phyloP scores from a whole-genome alignment of 352 stramenopile genomes.

The Phytophthora fragariae region DNA sequence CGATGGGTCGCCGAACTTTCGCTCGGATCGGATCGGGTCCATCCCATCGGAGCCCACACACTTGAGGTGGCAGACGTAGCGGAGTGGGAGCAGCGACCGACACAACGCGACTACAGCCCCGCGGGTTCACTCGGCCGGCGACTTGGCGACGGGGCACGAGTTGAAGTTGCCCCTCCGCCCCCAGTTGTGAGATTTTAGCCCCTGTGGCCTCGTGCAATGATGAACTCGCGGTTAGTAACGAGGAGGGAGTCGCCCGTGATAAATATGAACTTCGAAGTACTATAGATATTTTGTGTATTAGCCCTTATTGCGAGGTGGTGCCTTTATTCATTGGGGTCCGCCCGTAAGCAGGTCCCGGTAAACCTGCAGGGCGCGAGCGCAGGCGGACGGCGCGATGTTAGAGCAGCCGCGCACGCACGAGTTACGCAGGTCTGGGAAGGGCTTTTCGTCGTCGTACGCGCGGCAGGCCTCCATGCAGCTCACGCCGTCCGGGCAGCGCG shows the following conservation, averaged over 20 bases:
- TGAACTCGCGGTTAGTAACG: background rate
- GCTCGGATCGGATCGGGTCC: background rate
- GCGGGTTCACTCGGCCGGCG: background rate
- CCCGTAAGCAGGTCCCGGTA: slow-evolving; percentile 56
- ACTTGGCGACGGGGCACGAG: slow-evolving; percentile 21
- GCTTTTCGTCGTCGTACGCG: slow-evolving; percentile 64
- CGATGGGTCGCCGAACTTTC: background rate
- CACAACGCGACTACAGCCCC: slow-evolving; percentile 14
- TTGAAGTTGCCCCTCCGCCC: slow-evolving; percentile 17
- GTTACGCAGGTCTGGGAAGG: slow-evolving; percentile 56
- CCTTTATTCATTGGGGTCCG: too few species aligned
- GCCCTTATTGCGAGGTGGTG: too few species aligned
- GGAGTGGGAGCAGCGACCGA: background rate
- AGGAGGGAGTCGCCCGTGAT: background rate
- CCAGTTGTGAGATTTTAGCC: background rate
- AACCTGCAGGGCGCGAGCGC: slow-evolving; percentile 72
- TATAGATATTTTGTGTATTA: too few species aligned
- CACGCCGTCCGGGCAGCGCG: slow-evolving; percentile 62
- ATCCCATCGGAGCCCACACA: slow-evolving; percentile 14
- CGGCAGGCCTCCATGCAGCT: slow-evolving; percentile 66
- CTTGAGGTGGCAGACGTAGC: slow-evolving; percentile 24
- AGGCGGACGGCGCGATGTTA: slow-evolving; percentile 69
- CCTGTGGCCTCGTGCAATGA: background rate
- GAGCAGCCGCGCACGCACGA: slow-evolving; percentile 65
- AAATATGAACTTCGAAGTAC: background rate